Conservation (phyloP, 2,329 filamentous ascomycete genomes). For the Neonectria neomacrospora region DNA sequence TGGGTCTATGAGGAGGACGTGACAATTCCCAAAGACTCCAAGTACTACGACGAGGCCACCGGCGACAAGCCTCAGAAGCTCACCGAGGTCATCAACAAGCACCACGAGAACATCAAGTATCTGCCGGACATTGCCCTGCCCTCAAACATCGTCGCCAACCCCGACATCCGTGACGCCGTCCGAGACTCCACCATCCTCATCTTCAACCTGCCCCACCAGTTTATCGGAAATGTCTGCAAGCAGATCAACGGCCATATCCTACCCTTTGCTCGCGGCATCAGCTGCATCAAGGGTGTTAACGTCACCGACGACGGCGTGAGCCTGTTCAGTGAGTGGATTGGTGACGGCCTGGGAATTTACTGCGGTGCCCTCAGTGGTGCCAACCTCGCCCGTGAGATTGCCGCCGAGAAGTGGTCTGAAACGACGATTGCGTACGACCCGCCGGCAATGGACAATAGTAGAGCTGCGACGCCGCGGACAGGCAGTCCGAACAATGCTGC, state of each 20-base stretch:
- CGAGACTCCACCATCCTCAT: constrained; percentile 87
- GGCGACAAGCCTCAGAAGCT: constrained; percentile 83
- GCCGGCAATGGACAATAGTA: constrained; percentile 82
- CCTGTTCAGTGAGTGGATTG: constrained; percentile 95
- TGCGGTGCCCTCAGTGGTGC: constrained; percentile 95
- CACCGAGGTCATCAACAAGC: constrained; percentile 87
- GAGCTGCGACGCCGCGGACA: constrained; percentile 68
- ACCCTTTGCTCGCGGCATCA: constrained; percentile 91
- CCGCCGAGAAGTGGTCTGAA: constrained; percentile 95
- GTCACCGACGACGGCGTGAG: constrained; percentile 87
- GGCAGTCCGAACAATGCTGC: constrained; percentile 61
- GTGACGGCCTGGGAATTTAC: constrained; percentile 91
- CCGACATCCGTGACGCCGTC: constrained; percentile 82
- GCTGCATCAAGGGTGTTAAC: constrained; percentile 97
- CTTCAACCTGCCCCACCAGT: constrained; percentile 97
- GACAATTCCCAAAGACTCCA: constrained; percentile 75
- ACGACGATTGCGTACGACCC: constrained; percentile 97
- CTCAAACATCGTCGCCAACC: constrained; percentile 84
- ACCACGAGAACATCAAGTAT: constrained; percentile 98
- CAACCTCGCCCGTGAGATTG: constrained; percentile 96
- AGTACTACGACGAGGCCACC: constrained; percentile 74
- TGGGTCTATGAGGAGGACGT: constrained; percentile 98
- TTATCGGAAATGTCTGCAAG: constrained; percentile 87
- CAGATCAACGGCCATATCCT: constrained; percentile 89
- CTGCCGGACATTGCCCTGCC: constrained; percentile 89